Base-by-base conservation (phyloP, 2,329 filamentous ascomycete species). In the Diaporthe caulivora region DNA sequence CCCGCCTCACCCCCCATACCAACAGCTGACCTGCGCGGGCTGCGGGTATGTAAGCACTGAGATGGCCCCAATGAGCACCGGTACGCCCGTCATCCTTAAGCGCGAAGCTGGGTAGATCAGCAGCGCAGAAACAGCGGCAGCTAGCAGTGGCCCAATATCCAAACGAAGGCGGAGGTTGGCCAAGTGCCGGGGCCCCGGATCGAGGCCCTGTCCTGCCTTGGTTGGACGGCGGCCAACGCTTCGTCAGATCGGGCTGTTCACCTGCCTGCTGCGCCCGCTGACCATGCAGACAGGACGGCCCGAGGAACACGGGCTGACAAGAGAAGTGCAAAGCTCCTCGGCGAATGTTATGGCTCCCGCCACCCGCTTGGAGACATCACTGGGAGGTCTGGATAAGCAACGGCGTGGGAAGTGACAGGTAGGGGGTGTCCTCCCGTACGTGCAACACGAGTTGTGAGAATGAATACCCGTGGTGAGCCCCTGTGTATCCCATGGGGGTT, bases 1-100 rank as follows among this genome's bases (percentile, higher is more conserved):
- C 34, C 34, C 34, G 5, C 34, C 34, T 5, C 34, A 5, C 34
- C 34, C 9, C 34, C 34, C 5, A 34, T 5, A 34, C 26, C 31
- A 37, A 69, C 71, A 69, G 64, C 71, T 72, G 71, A 69, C 49
- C 64, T 11, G 21, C 47, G 18, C 26, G 31, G 24, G n/a, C 55
- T 62, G 64, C 64, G 71, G 54, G 44, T 62, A 47, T 34, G n/a
- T 15, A 26, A n/a, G n/a, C n/a, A 37, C 17, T 55, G 54, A 18
- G 54, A 9, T 37, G 34, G 57, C 15, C 34, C 57, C 34, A 24
- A 10, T 18, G n/a, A 13, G 37, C 37, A 29, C 13, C 40, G 11
- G 24, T 37, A 29, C 57, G 40, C 57, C 37, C 2, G 57, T 62
- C 57, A 62, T 44, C 37, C 44, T 62, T 62, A 44, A 44, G 57